Evolutionary conservation across 139 green algal genomes (phyloP).

Genomic region (Micromonas commoda): DNA sequence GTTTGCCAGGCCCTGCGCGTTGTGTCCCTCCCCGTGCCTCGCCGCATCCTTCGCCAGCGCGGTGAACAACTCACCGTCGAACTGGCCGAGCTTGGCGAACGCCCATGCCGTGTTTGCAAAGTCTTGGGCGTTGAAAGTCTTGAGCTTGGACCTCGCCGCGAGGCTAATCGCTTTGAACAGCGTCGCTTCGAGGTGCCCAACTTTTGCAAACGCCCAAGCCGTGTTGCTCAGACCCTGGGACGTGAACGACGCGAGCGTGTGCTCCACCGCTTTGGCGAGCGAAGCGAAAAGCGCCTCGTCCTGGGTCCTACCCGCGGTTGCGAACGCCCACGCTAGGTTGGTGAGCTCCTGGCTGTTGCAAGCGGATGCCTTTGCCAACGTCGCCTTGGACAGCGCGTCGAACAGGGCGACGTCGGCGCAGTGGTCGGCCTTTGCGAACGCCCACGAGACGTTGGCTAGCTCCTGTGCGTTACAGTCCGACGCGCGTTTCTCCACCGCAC

Average conservation of each 20-base stretch:
- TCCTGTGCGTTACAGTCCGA: constrained; percentile 29
- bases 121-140: constrained; percentile 30
- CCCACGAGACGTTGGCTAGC: constrained; percentile 35
- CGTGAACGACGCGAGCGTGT: neutral
- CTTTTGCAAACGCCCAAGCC: constrained; percentile 25
- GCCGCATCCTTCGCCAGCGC: neutral
- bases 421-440: constrained; percentile 30
- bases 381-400: neutral
- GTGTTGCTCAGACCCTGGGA: constrained; percentile 28
- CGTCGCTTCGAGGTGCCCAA: neutral
- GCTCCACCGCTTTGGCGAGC: neutral
- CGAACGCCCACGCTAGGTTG: constrained; percentile 33
- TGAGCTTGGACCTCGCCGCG: neutral
- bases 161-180: constrained; percentile 24
- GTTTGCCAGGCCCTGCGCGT: constrained; percentile 24
- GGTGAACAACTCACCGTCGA: constrained; percentile 22
- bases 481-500: neutral
- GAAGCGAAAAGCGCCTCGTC: constrained; percentile 15
- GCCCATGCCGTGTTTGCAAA: constrained; percentile 22
- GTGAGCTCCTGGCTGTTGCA: constrained; percentile 33
- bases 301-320: constrained; percentile 2
- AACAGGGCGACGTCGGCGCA: neutral
- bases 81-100: constrained; percentile 30
- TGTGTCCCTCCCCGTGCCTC: constrained; percentile 10
- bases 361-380: neutral